Evolutionary conservation across 2,329 filamentous ascomycete genomes (phyloP).

Genomic region (Phoma sp.): DNA sequence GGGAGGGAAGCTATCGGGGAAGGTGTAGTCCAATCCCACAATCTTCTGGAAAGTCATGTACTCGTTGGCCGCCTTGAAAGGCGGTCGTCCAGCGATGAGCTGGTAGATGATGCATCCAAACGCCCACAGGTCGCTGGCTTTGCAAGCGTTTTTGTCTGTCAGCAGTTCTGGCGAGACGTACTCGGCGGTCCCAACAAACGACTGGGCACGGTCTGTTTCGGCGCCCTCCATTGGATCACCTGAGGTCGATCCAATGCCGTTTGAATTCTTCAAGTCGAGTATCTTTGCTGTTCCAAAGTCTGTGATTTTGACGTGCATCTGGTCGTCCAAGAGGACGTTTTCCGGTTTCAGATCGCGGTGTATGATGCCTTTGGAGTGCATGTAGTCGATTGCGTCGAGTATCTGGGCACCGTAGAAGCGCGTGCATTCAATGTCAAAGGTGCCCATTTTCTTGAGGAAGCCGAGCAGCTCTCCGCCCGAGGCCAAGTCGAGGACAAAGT

Average conservation of each 20-base stretch:
- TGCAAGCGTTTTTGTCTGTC: constrained; percentile 95
- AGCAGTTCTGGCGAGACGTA: constrained; percentile 98
- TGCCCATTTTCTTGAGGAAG: constrained; percentile 90
- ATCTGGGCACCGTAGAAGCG: constrained; percentile 96
- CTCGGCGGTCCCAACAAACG: constrained; percentile 96
- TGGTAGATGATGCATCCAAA: constrained; percentile 99
- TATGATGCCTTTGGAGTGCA: constrained; percentile 95
- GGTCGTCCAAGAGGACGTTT: constrained; percentile 91
- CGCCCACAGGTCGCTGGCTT: constrained; percentile 96
- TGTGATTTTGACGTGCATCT: constrained; percentile 98
- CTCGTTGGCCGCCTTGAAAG: constrained; percentile 95
- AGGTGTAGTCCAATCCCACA: constrained; percentile 90
- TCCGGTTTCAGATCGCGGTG: constrained; percentile 97
- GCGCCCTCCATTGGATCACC: constrained; percentile 61
- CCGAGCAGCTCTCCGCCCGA: constrained; percentile 90
- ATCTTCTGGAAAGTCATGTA: constrained; percentile 99
- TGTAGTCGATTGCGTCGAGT: constrained; percentile 93
- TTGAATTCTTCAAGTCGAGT: constrained; percentile 63
- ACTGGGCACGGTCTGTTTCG: constrained; percentile 80
- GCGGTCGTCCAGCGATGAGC: constrained; percentile 89
- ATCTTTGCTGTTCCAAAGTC: constrained; percentile 99
- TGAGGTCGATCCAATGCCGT: constrained; percentile 45
- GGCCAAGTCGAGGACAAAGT: constrained; percentile 95
- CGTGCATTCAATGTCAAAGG: constrained; percentile 94
- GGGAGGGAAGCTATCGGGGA: constrained; percentile 84